Evolutionary conservation across 495 filamentous ascomycete species (phyloP).

Genomic region (Lasiosphaeria miniovina): DNA sequence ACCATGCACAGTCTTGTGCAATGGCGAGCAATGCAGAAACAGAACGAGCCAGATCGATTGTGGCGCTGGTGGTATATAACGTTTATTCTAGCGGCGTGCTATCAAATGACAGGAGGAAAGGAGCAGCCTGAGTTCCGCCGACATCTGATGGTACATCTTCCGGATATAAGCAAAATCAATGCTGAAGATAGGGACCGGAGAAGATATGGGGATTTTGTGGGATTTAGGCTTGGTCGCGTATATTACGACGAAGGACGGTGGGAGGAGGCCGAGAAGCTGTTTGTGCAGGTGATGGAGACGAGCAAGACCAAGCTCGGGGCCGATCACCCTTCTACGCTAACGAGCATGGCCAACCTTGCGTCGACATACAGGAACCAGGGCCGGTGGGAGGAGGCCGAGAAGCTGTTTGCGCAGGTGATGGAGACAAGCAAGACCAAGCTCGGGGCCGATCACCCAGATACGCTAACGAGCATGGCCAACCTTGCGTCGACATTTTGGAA

Average conservation of each 20-base stretch:
- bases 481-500: no score
- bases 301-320: no score
- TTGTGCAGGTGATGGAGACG: no score
- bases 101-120: constrained; percentile 12
- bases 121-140: constrained; percentile 25
- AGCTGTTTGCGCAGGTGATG: no score
- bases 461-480: no score
- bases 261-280: no score
- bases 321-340: no score
- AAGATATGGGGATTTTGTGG: constrained; percentile 1
- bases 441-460: no score
- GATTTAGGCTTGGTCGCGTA: constrained; percentile 1
- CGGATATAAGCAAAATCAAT: constrained; percentile 23
- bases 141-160: constrained; percentile 23
- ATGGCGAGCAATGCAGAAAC: constrained; percentile 23
- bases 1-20: constrained; percentile 27
- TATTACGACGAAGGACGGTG: background rate
- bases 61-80: constrained; percentile 16
- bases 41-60: constrained; percentile 8
- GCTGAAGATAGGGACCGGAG: background rate
- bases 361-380: no score
- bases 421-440: no score
- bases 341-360: no score
- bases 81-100: constrained; percentile 16
- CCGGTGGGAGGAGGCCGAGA: no score